Base-by-base conservation (phyloP, 805 yeast genomes). In the Candida cerambycidarum region DNA sequence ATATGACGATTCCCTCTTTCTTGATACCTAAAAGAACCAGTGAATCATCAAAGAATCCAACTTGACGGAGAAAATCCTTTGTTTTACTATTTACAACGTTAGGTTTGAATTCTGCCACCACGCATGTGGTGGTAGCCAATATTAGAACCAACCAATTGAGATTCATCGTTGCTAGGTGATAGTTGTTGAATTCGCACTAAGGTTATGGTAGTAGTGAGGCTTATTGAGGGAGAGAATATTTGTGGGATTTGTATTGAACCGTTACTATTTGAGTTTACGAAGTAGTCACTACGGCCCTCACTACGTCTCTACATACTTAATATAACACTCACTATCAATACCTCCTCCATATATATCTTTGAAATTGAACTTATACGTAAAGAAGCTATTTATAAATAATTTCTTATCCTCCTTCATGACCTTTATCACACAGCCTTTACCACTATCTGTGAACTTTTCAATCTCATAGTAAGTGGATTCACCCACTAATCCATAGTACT, bases 21-120 rank as follows among this genome's bases (percentile, higher is more conserved):
- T 56, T 54, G 18, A 65, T 45, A 5, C 53, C 53, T 21, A 81
- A 39, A 3, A 78, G 44, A n/a, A 65, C 67, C 0, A 75, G 53
- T 0, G 84, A 73, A 52, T 81, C 85, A 48, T 80, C 83, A 50
- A 82, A 77, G 55, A 76, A 80, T 15, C 39, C 27, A 6, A 58
- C 44, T 17, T 46, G 55, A 3, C 25, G 18, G 10, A 58, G 37
- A 3, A 39, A 34, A 2, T 38, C 34, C 1, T 46, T 41, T 27
- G 51, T 38, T 15, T 45, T 41, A 18, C 35, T 40, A 18, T 48
- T 21, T 8, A 50, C 43, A 16, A 65, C 44, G 17, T 52, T 48
- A 12, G 71, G 71, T 5, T 52, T 42, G 42, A 32, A 43, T 16
- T 41, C 44, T n/a, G 18, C 41, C 30, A 16, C 36, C 21, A 38